Evolutionary conservation across 805 yeast genomes (phyloP).

Genomic region (Saccharomyces kudriavzevii): DNA sequence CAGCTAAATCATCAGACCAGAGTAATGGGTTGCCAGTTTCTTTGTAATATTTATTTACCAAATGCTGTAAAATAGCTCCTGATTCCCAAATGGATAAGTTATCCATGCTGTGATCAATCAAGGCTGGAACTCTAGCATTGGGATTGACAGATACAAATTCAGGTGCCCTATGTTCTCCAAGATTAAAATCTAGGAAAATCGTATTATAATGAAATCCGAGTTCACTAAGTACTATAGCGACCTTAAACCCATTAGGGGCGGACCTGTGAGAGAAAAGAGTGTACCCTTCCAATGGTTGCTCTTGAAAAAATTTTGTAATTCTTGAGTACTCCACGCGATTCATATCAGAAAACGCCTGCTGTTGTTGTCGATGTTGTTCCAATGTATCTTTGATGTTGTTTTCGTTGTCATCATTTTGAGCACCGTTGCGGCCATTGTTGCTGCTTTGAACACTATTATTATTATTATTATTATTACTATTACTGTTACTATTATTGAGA

Average conservation of each 20-base stretch:
- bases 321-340: slow-evolving; percentile 43
- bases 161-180: slow-evolving; percentile 88
- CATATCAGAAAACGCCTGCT: slow-evolving; percentile 30
- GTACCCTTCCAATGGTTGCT: slow-evolving; percentile 73
- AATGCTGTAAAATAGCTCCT: slow-evolving; percentile 80
- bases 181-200: slow-evolving; percentile 74
- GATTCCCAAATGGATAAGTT: slow-evolving; percentile 89
- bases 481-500: slow-evolving; percentile 1
- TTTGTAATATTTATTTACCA: slow-evolving; percentile 58
- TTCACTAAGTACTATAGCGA: slow-evolving; percentile 82
- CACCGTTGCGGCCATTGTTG: slow-evolving; percentile 9
- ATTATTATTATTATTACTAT: not conserved
- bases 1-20: slow-evolving; percentile 71
- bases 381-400: slow-evolving; percentile 18
- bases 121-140: slow-evolving; percentile 90
- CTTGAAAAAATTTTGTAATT: slow-evolving; percentile 61
- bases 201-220: slow-evolving; percentile 72
- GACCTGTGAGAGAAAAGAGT: slow-evolving; percentile 78
- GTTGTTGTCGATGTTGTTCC: slow-evolving; percentile 2
- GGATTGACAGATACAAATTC: slow-evolving; percentile 92
- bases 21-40: slow-evolving; percentile 58
- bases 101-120: slow-evolving; percentile 78
- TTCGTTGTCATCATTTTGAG: slow-evolving; percentile 1
- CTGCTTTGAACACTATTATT: slow-evolving; percentile 6
- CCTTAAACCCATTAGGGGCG: slow-evolving; percentile 95